Conservation (phyloP, 176 grass and related monocot species). For the Echinochloa phyllopogon region DNA sequence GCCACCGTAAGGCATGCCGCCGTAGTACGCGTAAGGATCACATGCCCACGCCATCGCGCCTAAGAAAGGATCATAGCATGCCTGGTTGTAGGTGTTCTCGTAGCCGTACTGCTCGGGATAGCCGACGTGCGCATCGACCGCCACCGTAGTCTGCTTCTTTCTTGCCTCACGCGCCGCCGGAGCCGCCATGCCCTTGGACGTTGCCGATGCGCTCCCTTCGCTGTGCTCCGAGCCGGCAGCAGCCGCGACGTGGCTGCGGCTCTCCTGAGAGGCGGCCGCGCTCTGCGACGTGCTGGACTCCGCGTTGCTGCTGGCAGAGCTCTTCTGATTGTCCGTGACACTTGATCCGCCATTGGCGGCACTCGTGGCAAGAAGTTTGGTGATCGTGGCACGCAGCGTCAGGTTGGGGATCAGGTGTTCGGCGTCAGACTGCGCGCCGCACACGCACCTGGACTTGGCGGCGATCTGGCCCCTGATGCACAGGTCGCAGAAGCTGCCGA, state of each 20-base stretch:
- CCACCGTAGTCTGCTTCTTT: background rate
- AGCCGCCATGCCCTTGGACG: background rate
- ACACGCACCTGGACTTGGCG: conserved; percentile 22
- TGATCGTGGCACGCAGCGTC: conserved; percentile 21
- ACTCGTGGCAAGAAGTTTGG: conserved; percentile 6
- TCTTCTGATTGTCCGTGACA: background rate
- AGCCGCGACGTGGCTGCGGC: background rate
- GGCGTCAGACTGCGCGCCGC: background rate
- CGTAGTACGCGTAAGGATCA: conserved; percentile 25
- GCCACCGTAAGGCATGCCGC: background rate
- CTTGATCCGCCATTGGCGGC: background rate
- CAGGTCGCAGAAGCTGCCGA: no score
- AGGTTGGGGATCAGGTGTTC: conserved; percentile 42
- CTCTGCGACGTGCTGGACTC: background rate
- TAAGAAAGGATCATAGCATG: conserved; percentile 28
- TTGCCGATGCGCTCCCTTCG: background rate
- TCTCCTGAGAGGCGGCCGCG: background rate
- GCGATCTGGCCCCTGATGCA: background rate
- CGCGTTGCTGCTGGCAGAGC: conserved; percentile 6
- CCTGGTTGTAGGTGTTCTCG: background rate
- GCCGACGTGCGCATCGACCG: background rate
- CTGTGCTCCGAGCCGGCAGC: background rate
- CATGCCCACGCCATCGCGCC: background rate
- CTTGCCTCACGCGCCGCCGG: background rate
- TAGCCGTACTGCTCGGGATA: background rate